Percentiles rank a stretch among this genome's conserved stretches.
Evolutionary conservation across 345 rosid genomes (phyloP).

Genomic region (Citrus cavaleriei): DNA sequence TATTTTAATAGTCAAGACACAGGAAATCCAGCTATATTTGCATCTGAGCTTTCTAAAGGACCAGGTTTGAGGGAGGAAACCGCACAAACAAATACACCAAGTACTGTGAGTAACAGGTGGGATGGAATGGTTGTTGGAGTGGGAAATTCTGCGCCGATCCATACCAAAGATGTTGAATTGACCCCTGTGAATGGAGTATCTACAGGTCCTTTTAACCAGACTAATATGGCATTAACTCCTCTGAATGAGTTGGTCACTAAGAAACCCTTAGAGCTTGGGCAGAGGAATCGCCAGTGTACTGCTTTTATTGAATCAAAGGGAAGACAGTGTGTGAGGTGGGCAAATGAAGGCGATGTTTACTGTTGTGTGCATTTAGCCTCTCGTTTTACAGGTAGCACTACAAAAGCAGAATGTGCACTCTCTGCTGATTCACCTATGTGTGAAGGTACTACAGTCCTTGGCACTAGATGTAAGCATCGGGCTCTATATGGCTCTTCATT

Average conservation of each 20-base stretch:
- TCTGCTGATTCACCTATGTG: slow-evolving; percentile 66
- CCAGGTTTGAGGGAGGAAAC: slow-evolving; percentile 28
- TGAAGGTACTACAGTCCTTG: slow-evolving; percentile 93
- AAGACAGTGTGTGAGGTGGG: slow-evolving; percentile 98
- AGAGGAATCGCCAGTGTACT: slow-evolving; percentile 74
- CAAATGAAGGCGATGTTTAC: slow-evolving; percentile 93
- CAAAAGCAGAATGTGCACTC: slow-evolving; percentile 50
- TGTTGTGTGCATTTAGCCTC: slow-evolving; percentile 99
- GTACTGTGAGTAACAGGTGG: slow-evolving; percentile 60
- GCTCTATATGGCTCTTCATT: slow-evolving; percentile 72
- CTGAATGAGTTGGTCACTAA: slow-evolving; percentile 30
- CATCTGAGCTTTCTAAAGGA: slow-evolving; percentile 29
- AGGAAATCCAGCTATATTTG: slow-evolving; percentile 27
- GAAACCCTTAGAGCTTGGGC: slow-evolving; percentile 50
- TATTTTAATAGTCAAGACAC: slow-evolving; percentile 47
- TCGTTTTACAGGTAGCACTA: slow-evolving; percentile 68
- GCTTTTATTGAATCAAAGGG: slow-evolving; percentile 95
- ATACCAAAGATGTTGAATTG: slow-evolving; percentile 23
- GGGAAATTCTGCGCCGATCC: slow-evolving; percentile 33
- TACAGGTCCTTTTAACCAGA: slow-evolving; percentile 18
- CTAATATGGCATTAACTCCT: slow-evolving; percentile 32
- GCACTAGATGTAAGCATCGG: slow-evolving; percentile 92
- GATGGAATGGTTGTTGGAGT: slow-evolving; percentile 69
- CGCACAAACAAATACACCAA: slow-evolving; percentile 30
- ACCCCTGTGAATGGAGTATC: slow-evolving; percentile 23